phyloP scores from a whole-genome alignment of 2,329 filamentous ascomycete genomes.

The Pezicula rhizophila region DNA sequence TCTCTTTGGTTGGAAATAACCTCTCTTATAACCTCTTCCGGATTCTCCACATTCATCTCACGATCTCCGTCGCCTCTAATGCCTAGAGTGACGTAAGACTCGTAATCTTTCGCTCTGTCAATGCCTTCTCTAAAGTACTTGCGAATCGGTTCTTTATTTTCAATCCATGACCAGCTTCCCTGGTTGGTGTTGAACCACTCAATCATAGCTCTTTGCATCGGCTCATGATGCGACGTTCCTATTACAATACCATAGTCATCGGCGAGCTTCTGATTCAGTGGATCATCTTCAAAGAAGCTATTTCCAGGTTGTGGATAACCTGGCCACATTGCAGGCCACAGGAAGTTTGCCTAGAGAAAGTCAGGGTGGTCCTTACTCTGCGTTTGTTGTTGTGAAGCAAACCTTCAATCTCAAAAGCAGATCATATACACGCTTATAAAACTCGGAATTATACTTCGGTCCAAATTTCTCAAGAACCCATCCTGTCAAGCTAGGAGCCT shows the following conservation, averaged over 20 bases:
- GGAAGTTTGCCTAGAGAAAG: slow-evolving; percentile 57
- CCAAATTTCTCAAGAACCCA: slow-evolving; percentile 43
- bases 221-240: slow-evolving; percentile 66
- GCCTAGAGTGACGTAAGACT: slow-evolving; percentile 55
- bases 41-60: slow-evolving; percentile 43
- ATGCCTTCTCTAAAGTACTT: slow-evolving; percentile 62
- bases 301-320: slow-evolving; percentile 42
- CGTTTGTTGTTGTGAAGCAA: background rate
- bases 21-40: slow-evolving; percentile 47
- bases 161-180: slow-evolving; percentile 61
- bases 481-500: slow-evolving; percentile 50
- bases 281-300: slow-evolving; percentile 65
- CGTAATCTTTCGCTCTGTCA: slow-evolving; percentile 54
- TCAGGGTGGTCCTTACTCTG: background rate
- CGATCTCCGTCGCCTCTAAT: slow-evolving; percentile 67
- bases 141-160: slow-evolving; percentile 60
- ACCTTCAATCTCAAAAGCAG: slow-evolving; percentile 54
- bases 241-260: slow-evolving; percentile 67
- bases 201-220: slow-evolving; percentile 54
- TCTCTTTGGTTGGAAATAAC: slow-evolving; percentile 53
- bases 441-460: slow-evolving; percentile 44
- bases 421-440: slow-evolving; percentile 65
- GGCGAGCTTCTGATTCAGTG: slow-evolving; percentile 57
- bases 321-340: slow-evolving; percentile 68
- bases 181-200: slow-evolving; percentile 40